Percentiles rank a stretch among this genome's conserved stretches.
These are phyloP conservation scores for Phytopythium litorale DNA, from an alignment of 352 stramenopile species.

Conservation along the genomic window DNA sequence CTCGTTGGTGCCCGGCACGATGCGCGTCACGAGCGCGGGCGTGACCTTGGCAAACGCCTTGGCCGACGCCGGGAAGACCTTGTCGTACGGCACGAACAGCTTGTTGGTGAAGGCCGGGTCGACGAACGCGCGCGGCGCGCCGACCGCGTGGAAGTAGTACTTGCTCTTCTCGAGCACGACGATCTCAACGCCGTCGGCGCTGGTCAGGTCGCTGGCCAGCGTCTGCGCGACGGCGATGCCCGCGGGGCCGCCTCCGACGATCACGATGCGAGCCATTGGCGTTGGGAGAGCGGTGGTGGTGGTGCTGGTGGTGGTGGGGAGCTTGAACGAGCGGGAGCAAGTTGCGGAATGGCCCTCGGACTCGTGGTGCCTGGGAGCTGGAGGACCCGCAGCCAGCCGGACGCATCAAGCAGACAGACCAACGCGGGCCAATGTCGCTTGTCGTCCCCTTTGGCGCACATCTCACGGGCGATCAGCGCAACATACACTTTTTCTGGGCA, in stretches of 20 bases:
- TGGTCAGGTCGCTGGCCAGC: slow-evolving; percentile 27
- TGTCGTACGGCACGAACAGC: slow-evolving; percentile 56
- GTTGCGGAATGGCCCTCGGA: neutral
- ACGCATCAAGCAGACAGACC: too few species aligned
- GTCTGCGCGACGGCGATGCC: slow-evolving; percentile 38
- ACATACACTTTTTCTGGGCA: neutral
- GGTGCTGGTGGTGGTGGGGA: neutral
- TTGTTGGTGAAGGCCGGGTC: slow-evolving; percentile 40
- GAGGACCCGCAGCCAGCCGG: neutral
- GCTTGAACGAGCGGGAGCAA: neutral
- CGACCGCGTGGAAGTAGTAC: slow-evolving; percentile 47
- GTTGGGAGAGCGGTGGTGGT: neutral
- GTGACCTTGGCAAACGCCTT: slow-evolving; percentile 34
- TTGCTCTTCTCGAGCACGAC: slow-evolving; percentile 55
- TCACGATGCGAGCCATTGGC: slow-evolving; percentile 46
- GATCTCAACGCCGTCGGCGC: slow-evolving; percentile 33
- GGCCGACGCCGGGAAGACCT: slow-evolving; percentile 29
- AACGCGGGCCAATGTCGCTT: too few species aligned
- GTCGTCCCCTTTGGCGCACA: too few species aligned
- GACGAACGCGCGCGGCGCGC: slow-evolving; percentile 36
- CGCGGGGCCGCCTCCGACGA: slow-evolving; percentile 45
- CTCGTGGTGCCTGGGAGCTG: neutral
- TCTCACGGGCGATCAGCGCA: neutral
- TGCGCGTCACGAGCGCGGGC: slow-evolving; percentile 35
- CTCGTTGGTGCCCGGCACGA: slow-evolving; percentile 29